These are phyloP conservation scores for Stagonosporopsis vannaccii DNA, from an alignment of 2,329 filamentous ascomycete species.

Conservation along the genomic window DNA sequence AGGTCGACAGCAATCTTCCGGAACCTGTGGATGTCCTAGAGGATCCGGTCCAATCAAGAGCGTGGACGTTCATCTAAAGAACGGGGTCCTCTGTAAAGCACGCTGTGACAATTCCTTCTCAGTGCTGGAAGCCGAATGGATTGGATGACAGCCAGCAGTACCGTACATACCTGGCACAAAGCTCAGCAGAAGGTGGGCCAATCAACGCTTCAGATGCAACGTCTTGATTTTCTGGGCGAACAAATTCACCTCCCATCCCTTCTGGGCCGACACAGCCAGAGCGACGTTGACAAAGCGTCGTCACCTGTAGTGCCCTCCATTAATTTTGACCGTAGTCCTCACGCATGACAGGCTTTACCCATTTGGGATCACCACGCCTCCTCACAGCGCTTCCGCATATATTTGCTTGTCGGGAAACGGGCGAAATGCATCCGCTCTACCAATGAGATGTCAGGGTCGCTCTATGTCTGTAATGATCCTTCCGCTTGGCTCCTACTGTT, in stretches of 20 bases:
- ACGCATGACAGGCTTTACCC: slow-evolving; percentile 27
- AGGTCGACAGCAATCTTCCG: slow-evolving; percentile 30
- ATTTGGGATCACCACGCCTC: slow-evolving; percentile 30
- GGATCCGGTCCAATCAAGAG: slow-evolving; percentile 37
- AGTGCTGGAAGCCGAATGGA: slow-evolving; percentile 32
- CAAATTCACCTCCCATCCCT: background rate
- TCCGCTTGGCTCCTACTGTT: slow-evolving; percentile 7
- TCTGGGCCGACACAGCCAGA: slow-evolving; percentile 18
- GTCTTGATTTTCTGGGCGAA: slow-evolving; percentile 27
- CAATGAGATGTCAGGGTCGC: slow-evolving; percentile 22
- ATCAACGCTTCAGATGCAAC: slow-evolving; percentile 36
- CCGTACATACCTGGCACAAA: slow-evolving; percentile 44
- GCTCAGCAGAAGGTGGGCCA: slow-evolving; percentile 39
- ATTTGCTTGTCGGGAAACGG: slow-evolving; percentile 35
- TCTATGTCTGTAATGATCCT: slow-evolving; percentile 6
- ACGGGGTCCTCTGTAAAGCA: slow-evolving; percentile 26
- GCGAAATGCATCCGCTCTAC: slow-evolving; percentile 25
- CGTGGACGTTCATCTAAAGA: slow-evolving; percentile 29
- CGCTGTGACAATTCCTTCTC: slow-evolving; percentile 27
- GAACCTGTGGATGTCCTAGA: slow-evolving; percentile 23
- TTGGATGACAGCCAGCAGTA: slow-evolving; percentile 42
- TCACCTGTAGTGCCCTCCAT: slow-evolving; percentile 29
- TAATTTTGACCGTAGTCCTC: slow-evolving; percentile 22
- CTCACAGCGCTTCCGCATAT: slow-evolving; percentile 39
- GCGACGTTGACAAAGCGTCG: slow-evolving; percentile 4